phyloP scores from a whole-genome alignment of 2,329 filamentous ascomycete species.

The Sclerotinia sclerotiorum region DNA sequence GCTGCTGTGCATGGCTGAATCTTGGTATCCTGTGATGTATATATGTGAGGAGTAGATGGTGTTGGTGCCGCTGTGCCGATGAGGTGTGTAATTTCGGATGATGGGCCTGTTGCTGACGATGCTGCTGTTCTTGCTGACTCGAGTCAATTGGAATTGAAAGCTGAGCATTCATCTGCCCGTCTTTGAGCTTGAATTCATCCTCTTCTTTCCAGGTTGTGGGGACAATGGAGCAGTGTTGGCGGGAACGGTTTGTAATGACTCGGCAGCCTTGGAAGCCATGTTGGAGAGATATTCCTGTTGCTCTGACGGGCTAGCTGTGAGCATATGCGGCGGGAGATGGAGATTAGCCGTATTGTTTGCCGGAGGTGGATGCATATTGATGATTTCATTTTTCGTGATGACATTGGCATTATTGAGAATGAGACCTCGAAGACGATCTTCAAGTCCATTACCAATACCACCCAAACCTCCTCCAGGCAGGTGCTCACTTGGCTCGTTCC shows the following conservation, averaged over 20 bases:
- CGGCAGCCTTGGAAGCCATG: neutral
- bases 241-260: conserved; percentile 30
- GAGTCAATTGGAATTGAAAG: conserved; percentile 55
- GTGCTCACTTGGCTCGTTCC: conserved; percentile 8
- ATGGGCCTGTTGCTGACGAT: conserved; percentile 41
- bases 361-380: conserved; percentile 33
- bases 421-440: conserved; percentile 59
- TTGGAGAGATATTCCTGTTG: conserved; percentile 32
- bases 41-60: conserved; percentile 20
- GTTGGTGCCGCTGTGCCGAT: conserved; percentile 24
- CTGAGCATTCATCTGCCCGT: conserved; percentile 60
- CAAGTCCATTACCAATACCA: conserved; percentile 43
- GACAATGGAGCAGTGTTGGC: conserved; percentile 7
- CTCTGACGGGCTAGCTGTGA: conserved; percentile 26
- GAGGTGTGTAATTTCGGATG: conserved; percentile 33
- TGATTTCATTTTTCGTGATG: conserved; percentile 3
- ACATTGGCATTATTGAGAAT: conserved; percentile 53
- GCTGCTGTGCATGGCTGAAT: conserved; percentile 29
- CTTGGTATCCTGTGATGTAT: conserved; percentile 26
- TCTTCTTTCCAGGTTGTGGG: conserved; percentile 44
- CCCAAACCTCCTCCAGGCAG: conserved; percentile 1
- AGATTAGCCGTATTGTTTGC: conserved; percentile 24
- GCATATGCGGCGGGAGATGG: conserved; percentile 33
- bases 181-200: conserved; percentile 62
- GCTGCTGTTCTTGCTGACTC: conserved; percentile 30